A percentile compares a stretch with the other conserved stretches of the same genome.
Evolutionary conservation across 345 rosid genomes (phyloP).

Genomic region (Dipteronia sinensis): DNA sequence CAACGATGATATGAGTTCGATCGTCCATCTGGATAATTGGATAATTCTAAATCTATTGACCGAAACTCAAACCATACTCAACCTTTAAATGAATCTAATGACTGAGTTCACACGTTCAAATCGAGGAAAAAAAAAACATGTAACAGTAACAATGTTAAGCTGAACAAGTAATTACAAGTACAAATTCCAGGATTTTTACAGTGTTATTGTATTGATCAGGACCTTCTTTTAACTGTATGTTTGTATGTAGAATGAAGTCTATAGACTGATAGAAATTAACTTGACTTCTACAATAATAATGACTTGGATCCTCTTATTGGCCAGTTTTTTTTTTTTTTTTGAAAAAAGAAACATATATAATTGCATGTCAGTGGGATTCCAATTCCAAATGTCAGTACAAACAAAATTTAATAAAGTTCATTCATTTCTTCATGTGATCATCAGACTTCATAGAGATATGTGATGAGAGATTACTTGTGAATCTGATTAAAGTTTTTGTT

Average conservation of each 20-base stretch:
- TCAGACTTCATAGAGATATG: not conserved
- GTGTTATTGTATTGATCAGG: not conserved
- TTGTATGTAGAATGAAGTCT: too few species aligned
- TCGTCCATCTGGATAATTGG: too few species aligned
- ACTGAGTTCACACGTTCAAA: too few species aligned
- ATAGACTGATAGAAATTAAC: not conserved
- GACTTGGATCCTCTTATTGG: not conserved
- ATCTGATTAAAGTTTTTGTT: constrained; percentile 5
- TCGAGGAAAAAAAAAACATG: not conserved
- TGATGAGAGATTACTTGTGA: constrained; percentile 16
- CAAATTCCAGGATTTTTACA: not conserved
- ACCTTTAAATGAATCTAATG: too few species aligned
- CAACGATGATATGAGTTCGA: too few species aligned
- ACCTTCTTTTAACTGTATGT: not conserved
- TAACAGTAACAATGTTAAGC: not conserved
- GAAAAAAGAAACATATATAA: not conserved
- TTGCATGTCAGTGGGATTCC: constrained; percentile 32
- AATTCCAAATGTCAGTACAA: constrained; percentile 19
- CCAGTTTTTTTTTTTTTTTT: not conserved
- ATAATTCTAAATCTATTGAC: too few species aligned
- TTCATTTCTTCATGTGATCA: not conserved
- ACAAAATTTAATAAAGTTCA: not conserved
- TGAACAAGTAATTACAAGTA: not conserved
- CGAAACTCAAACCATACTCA: too few species aligned
- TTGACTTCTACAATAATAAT: too few species aligned